Percentiles rank a stretch among this genome's conserved stretches.
Evolutionary conservation across 257 asterid genomes (phyloP).

Genomic region (Capsicum baccatum): DNA sequence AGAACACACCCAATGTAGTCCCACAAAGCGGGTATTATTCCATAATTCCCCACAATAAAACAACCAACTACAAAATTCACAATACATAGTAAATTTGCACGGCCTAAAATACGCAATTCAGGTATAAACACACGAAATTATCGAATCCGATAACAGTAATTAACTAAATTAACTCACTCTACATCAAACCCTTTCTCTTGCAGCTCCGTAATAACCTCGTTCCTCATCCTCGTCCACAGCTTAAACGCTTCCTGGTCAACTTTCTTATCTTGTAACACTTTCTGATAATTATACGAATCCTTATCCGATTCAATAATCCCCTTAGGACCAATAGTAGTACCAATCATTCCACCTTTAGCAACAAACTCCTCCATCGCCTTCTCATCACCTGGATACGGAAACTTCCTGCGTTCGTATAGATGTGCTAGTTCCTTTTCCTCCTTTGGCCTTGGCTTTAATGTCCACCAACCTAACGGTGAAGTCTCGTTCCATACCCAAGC

Average conservation of each 20-base stretch:
- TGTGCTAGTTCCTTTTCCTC: conserved; percentile 87
- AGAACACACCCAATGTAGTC: no score
- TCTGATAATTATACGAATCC: conserved; percentile 67
- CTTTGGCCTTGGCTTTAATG: conserved; percentile 79
- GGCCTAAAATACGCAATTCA: background rate
- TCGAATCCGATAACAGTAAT: background rate
- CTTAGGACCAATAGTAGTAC: conserved; percentile 90
- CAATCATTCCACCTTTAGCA: conserved; percentile 94
- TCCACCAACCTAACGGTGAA: conserved; percentile 97
- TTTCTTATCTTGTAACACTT: conserved; percentile 86
- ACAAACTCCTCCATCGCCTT: conserved; percentile 93
- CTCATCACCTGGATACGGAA: conserved; percentile 86
- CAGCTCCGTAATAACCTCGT: conserved; percentile 71
- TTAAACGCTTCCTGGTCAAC: conserved; percentile 86
- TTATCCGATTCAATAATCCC: conserved; percentile 69
- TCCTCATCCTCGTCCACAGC: conserved; percentile 89
- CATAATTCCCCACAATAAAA: background rate
- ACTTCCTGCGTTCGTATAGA: conserved; percentile 75
- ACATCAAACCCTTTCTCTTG: conserved; percentile 78
- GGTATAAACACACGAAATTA: background rate
- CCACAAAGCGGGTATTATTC: background rate
- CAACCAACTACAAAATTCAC: background rate
- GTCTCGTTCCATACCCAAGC: conserved; percentile 86
- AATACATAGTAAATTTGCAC: background rate
- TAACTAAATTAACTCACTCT: conserved; percentile 9